Base-by-base conservation (phyloP, 495 filamentous ascomycete species). In the Apodospora peruviana region DNA sequence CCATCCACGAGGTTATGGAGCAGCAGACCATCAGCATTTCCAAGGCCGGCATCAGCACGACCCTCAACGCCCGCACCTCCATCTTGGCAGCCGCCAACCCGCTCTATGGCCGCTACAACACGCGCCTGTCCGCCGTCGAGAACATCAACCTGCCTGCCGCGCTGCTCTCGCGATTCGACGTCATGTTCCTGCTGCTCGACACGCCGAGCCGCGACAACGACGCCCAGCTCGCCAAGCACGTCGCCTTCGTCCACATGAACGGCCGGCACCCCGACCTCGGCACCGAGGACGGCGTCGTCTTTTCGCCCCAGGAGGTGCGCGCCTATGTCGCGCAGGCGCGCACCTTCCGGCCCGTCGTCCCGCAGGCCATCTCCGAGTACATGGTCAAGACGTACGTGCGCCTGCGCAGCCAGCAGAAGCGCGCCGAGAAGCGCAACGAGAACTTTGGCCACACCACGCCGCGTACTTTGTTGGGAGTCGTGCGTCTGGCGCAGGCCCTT, bases 1-100 rank as follows among this genome's bases (percentile, higher is more conserved):
- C 94, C 23, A 97, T 98, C 61, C 93, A 98, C 77, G 93, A 98
- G 82, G 93, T 98, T 24, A 98, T 98, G 93, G 93, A 98, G 61
- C 93, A 98, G 64, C 93, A 98, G 69, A 98, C 93, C 42, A 98
- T 98, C 48, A 95, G 88, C 47, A 97, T 98, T 56, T 95, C 91
- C 55, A 98, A 98, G 74, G 93, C 93, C 16, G 93, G 93, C 51
- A 98, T 98, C 65, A 93, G 82, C 37, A 98, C 93, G 11, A 91
- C 91, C 0, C 80, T 98, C 32, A 98, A 98, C 60, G 93, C 93
- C 2, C 86, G 93, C 40, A 96, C 93, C 12, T 94, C 93, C 0
- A 97, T 98, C 61, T 80, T 98, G n/a, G 94, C 93, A 1, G 93
- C 93, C 11, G 93, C 93, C 49, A 98, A 98, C 74, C 93, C 93